Evolutionary conservation across 2,329 filamentous ascomycete genomes (phyloP).

Genomic region (Pseudogymnoascus sp.): DNA sequence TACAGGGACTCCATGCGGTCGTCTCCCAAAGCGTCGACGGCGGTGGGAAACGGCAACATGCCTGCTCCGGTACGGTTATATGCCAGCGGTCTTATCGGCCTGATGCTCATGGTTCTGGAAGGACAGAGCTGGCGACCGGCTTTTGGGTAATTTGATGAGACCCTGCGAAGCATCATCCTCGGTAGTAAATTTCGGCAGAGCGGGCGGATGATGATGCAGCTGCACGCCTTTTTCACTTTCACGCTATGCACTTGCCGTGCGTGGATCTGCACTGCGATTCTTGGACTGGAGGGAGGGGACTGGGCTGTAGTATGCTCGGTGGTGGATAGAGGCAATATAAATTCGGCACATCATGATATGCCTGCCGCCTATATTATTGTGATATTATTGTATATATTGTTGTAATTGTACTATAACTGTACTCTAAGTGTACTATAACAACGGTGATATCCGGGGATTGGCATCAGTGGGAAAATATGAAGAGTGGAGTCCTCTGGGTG

Average conservation of each 20-base stretch:
- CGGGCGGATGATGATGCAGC: slow-evolving; percentile 2
- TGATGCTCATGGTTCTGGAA: slow-evolving; percentile 3
- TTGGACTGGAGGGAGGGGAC: not conserved
- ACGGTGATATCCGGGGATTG: not conserved
- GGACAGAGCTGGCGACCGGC: not conserved
- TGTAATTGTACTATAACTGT: too few relatives aligned
- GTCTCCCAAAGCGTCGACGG: not conserved
- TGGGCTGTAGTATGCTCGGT: not conserved
- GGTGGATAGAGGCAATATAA: slow-evolving; percentile 1
- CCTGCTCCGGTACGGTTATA: slow-evolving; percentile 1
- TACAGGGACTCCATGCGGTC: not conserved
- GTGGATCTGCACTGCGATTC: slow-evolving; percentile 1
- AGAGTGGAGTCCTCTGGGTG: not conserved
- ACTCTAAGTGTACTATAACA: not conserved
- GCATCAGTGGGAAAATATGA: not conserved
- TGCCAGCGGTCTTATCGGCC: not conserved
- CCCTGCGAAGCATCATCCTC: not conserved
- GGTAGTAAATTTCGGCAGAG: not conserved
- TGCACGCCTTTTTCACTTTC: not conserved
- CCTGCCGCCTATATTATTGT: not conserved
- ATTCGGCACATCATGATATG: not conserved
- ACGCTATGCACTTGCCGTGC: not conserved
- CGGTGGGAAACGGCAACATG: not conserved
- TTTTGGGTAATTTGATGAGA: not conserved
- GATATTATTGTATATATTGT: too few relatives aligned